Percentiles rank a stretch among this genome's conserved stretches.
Conservation (phyloP, 2,329 filamentous ascomycete genomes). For the Sclerotiophoma versabilis region DNA sequence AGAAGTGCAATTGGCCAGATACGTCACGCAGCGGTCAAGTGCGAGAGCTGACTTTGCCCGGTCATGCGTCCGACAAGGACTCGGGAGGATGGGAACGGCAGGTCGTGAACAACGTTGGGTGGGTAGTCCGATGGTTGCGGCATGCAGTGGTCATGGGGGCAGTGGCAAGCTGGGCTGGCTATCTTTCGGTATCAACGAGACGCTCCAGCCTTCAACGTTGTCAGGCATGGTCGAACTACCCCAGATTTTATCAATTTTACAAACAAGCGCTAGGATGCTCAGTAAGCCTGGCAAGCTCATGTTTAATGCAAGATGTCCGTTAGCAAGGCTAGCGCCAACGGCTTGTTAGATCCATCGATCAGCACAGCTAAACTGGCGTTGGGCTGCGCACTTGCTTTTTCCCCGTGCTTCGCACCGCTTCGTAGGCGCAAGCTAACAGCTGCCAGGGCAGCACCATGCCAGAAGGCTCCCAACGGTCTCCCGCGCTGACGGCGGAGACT, state of each 20-base stretch:
- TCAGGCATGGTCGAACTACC: constrained; percentile 1
- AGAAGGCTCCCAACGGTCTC: constrained; percentile 33
- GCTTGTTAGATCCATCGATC: constrained; percentile 14
- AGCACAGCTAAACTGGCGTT: constrained; percentile 19
- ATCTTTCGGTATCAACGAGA: constrained; percentile 4
- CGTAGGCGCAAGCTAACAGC: constrained; percentile 22
- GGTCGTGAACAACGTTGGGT: not conserved
- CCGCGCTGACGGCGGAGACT: constrained; percentile 46
- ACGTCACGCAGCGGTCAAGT: constrained; percentile 12
- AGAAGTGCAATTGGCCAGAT: constrained; percentile 8
- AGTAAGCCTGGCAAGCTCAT: constrained; percentile 5
- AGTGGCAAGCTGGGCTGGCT: not conserved
- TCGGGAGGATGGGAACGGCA: constrained; percentile 10
- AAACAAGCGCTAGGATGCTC: constrained; percentile 10
- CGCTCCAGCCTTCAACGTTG: not conserved
- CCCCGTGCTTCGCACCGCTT: constrained; percentile 18
- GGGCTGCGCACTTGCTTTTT: constrained; percentile 21
- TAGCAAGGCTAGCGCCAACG: constrained; percentile 11
- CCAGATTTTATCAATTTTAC: not conserved
- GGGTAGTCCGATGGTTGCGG: constrained; percentile 13
- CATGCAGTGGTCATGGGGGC: constrained; percentile 2
- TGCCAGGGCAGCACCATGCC: constrained; percentile 33
- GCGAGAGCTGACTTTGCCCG: constrained; percentile 15
- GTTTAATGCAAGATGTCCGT: constrained; percentile 13
- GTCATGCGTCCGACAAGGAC: constrained; percentile 13